Evolutionary conservation across 805 yeast species (phyloP).

Genomic region (Schwanniomyces sp.): DNA sequence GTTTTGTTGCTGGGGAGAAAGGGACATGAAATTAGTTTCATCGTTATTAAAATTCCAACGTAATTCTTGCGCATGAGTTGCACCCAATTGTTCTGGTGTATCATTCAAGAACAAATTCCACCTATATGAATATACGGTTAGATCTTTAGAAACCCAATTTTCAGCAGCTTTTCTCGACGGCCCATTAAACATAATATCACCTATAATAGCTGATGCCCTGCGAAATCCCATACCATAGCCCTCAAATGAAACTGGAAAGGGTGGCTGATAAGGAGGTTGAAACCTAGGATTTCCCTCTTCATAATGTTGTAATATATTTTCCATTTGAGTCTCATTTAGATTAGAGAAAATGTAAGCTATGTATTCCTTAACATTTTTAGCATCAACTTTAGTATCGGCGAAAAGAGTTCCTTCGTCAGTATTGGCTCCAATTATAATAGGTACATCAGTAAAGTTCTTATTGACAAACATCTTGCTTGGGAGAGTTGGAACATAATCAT

Average conservation of each 20-base stretch:
- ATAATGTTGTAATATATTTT: not conserved
- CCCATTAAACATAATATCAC: slow-evolving; percentile 1
- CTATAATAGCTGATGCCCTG: not conserved
- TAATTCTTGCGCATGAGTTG: slow-evolving; percentile 3
- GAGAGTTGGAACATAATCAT: slow-evolving; percentile 1
- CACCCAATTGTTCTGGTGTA: not conserved
- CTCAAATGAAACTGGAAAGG: not conserved
- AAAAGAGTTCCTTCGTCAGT: slow-evolving; percentile 3
- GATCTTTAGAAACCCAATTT: not conserved
- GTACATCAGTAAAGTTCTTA: not conserved
- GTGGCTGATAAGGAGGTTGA: not conserved
- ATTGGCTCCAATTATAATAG: slow-evolving; percentile 4
- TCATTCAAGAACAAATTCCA: slow-evolving; percentile 1
- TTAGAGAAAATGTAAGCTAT: not conserved
- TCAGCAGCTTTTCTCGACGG: not conserved
- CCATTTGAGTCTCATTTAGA: not conserved
- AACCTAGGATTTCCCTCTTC: not conserved
- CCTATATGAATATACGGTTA: slow-evolving; percentile 1
- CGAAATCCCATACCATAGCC: slow-evolving; percentile 1
- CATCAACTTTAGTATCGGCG: not conserved
- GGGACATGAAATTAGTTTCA: not conserved
- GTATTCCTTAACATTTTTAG: not conserved
- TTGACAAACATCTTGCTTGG: not conserved
- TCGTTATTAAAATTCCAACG: not conserved
- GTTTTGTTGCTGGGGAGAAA: slow-evolving; percentile 1